These are phyloP conservation scores for Exsudoporus frostii DNA, from an alignment of 768 basidiomycete genomes.

Conservation along the genomic window DNA sequence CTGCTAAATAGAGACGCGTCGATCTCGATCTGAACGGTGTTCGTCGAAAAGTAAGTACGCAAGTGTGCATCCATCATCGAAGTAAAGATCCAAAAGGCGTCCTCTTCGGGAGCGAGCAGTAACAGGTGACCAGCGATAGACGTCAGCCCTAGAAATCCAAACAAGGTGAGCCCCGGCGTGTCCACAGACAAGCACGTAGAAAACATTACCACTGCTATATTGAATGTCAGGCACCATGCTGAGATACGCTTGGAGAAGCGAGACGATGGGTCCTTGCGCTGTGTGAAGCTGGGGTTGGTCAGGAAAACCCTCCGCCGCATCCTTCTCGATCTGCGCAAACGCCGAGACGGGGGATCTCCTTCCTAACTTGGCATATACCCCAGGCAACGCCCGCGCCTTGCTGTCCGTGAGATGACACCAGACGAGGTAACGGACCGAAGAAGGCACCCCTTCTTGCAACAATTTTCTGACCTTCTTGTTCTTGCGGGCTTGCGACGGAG, in stretches of 20 bases:
- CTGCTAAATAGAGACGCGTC: conserved; percentile 70
- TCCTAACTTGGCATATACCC: conserved; percentile 64
- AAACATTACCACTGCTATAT: conserved; percentile 55
- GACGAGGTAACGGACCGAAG: conserved; percentile 78
- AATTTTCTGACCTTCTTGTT: conserved; percentile 77
- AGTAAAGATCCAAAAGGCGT: conserved; percentile 88
- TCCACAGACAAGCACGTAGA: not conserved
- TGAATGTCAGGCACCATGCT: conserved; percentile 83
- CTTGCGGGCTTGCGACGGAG: conserved; percentile 65
- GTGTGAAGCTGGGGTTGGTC: conserved; percentile 59
- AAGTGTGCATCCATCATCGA: conserved; percentile 83
- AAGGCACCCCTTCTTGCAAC: conserved; percentile 74
- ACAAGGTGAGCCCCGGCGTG: not conserved
- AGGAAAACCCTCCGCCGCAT: conserved; percentile 51
- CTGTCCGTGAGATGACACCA: conserved; percentile 82
- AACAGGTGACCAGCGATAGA: conserved; percentile 70
- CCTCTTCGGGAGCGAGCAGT: conserved; percentile 77
- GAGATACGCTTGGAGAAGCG: conserved; percentile 68
- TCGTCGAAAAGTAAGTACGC: conserved; percentile 70
- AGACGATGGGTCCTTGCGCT: conserved; percentile 52
- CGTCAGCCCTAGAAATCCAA: conserved; percentile 50
- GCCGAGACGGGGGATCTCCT: conserved; percentile 50
- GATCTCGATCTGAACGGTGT: conserved; percentile 64
- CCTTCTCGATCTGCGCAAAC: conserved; percentile 54
- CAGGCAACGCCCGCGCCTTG: conserved; percentile 64